Evolutionary conservation across 1,139 yeast species (phyloP).

Genomic region (Insectozyma bohioensis): DNA sequence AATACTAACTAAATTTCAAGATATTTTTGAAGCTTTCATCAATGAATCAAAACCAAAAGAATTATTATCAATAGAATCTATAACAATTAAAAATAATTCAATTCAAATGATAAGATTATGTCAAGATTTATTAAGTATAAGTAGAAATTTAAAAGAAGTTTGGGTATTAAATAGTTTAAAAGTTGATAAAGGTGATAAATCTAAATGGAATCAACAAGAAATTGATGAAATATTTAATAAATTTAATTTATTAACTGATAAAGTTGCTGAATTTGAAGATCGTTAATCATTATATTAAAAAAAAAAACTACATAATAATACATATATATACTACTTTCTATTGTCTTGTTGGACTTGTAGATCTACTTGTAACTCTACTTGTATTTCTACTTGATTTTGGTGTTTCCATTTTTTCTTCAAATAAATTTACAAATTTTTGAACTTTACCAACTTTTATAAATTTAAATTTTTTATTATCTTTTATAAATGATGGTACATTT

Average conservation of each 20-base stretch:
- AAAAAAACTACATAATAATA: background rate
- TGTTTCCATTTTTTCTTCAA: constrained; percentile 33
- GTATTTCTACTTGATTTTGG: constrained; percentile 7
- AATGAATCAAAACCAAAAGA: constrained; percentile 50
- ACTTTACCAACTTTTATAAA: constrained; percentile 51
- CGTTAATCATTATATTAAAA: constrained; percentile 1
- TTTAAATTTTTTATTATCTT: constrained; percentile 45
- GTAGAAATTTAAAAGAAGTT: constrained; percentile 50
- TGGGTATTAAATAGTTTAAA: constrained; percentile 59
- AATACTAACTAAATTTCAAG: constrained; percentile 43
- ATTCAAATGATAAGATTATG: constrained; percentile 50
- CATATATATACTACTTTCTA: background rate
- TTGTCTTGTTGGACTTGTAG: constrained; percentile 5
- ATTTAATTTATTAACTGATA: constrained; percentile 42
- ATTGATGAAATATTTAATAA: constrained; percentile 31
- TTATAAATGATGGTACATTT: constrained; percentile 40
- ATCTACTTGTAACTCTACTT: constrained; percentile 6
- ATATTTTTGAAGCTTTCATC: constrained; percentile 43
- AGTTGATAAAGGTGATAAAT: constrained; percentile 19
- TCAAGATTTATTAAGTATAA: constrained; percentile 51
- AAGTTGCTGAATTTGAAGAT: constrained; percentile 28
- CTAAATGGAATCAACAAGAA: constrained; percentile 22
- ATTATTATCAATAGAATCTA: constrained; percentile 51
- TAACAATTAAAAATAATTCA: constrained; percentile 56
- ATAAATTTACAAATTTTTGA: constrained; percentile 46